These are phyloP conservation scores for Volvox africanus DNA, from an alignment of 139 green algal genomes.

Conservation along the genomic window DNA sequence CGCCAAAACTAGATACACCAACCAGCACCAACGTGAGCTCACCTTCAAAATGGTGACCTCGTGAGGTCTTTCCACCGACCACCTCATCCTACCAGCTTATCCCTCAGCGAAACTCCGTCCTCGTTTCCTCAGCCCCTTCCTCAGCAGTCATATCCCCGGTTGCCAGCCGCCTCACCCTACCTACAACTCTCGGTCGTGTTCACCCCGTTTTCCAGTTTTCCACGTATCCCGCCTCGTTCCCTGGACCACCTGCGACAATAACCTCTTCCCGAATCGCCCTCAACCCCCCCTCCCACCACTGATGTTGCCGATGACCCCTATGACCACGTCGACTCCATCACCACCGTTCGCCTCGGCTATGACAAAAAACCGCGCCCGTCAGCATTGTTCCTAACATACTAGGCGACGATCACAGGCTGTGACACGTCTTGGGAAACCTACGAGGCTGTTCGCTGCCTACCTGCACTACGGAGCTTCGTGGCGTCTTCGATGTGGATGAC, in stretches of 20 bases:
- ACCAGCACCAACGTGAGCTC: conserved; percentile 28
- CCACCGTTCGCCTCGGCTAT: not conserved
- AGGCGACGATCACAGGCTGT: no score
- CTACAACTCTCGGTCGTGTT: not conserved
- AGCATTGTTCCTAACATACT: not conserved
- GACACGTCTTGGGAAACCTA: not conserved
- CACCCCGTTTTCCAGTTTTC: conserved; percentile 53
- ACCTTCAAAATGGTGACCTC: conserved; percentile 42
- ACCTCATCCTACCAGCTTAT: no score
- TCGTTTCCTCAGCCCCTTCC: conserved; percentile 42
- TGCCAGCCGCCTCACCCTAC: conserved; percentile 32
- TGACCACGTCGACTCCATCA: not conserved
- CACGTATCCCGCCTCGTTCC: conserved; percentile 43
- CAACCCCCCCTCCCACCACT: not conserved
- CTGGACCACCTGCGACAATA: not conserved
- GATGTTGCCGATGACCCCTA: no score
- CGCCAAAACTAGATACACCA: conserved; percentile 17
- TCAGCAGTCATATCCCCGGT: conserved; percentile 31
- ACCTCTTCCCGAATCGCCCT: conserved; percentile 16
- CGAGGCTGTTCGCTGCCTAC: not conserved
- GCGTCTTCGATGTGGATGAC: not conserved
- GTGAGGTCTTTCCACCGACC: conserved; percentile 38
- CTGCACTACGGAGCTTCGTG: not conserved
- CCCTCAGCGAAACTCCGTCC: conserved; percentile 37
- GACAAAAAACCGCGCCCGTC: not conserved